Evolutionary conservation across 192 early-diverging fungal species (phyloP), one percentile per base, ranked within the genome.

Genomic region (Spinellus fusiger): DNA sequence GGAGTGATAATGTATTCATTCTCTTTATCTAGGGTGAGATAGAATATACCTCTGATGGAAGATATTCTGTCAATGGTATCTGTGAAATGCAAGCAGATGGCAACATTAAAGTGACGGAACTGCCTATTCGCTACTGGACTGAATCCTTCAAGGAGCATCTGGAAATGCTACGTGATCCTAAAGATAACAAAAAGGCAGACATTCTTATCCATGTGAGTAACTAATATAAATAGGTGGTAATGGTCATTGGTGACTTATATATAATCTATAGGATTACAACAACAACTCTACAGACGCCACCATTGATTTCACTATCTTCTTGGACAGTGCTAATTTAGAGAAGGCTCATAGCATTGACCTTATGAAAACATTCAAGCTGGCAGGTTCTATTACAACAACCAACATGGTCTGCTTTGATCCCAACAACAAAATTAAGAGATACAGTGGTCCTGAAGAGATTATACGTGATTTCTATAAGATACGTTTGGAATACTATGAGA

Each of bases 391-490:
- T 35, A 66, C 85, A 4, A 95, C 91, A 0, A 82, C 82, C 18
- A 99, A 99, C 71, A 85, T 99, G 82, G 92, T 96, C 4, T 95
- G 93, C 72, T 96, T 96, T 68, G 92, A 99, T 78, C 73, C 78
- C 20, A 75, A 93, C 27, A 93, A 91, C 20, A 84, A 90, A 7
- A 83, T 99, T 53, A 80, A 83, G 53, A 92, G 89, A 70, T 97
- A 93, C 70, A 63, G 64, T 15, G 79, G 70, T 0, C 77, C 92
- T 3, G 84, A 90, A 57, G 85, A 90, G 26, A 91, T 99, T 37
- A 65, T 99, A 28, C 68, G 78, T 46, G 92, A 96, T 56, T 99
- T 96, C 70, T 99, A 88, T 68, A 77, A 86, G 13, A 73, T 97
- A 26, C 84, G 96, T 1, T 54, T 90, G 49, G 74, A 86, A 37